Evolutionary conservation across 192 early-diverging fungal genomes (phyloP).

Genomic region (Backusella sp.): DNA sequence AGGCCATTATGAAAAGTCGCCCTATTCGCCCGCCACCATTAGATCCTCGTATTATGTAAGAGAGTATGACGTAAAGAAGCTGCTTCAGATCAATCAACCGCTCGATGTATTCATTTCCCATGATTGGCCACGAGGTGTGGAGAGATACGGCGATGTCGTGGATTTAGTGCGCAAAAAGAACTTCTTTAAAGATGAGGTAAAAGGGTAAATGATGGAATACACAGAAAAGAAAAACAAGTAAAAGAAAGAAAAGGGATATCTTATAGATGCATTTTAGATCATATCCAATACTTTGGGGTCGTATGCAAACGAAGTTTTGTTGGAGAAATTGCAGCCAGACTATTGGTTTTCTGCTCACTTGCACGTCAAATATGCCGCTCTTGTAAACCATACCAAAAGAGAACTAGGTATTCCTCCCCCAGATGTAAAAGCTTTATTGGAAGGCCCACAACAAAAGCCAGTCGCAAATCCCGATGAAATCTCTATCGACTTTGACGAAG

Average conservation of each 20-base stretch:
- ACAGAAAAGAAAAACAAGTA: not conserved
- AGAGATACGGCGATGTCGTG: constrained; percentile 68
- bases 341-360: constrained; percentile 97
- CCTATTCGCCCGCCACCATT: constrained; percentile 64
- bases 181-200: constrained; percentile 76
- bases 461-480: constrained; percentile 54
- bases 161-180: constrained; percentile 65
- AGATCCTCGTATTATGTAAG: constrained; percentile 86
- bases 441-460: constrained; percentile 13
- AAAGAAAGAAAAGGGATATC: not conserved
- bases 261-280: constrained; percentile 48
- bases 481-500: constrained; percentile 39
- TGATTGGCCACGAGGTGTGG: constrained; percentile 94
- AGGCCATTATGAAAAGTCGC: constrained; percentile 77
- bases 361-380: constrained; percentile 87
- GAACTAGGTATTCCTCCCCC: constrained; percentile 19
- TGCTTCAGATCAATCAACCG: constrained; percentile 69
- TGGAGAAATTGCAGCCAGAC: constrained; percentile 73
- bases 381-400: constrained; percentile 49
- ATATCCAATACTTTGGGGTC: constrained; percentile 73
- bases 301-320: constrained; percentile 64
- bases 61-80: constrained; percentile 77
- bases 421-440: constrained; percentile 28
- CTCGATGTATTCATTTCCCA: constrained; percentile 93
- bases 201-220: constrained; percentile 1